Conservation (phyloP, 768 basidiomycete species). For the Psilocybe sp. region DNA sequence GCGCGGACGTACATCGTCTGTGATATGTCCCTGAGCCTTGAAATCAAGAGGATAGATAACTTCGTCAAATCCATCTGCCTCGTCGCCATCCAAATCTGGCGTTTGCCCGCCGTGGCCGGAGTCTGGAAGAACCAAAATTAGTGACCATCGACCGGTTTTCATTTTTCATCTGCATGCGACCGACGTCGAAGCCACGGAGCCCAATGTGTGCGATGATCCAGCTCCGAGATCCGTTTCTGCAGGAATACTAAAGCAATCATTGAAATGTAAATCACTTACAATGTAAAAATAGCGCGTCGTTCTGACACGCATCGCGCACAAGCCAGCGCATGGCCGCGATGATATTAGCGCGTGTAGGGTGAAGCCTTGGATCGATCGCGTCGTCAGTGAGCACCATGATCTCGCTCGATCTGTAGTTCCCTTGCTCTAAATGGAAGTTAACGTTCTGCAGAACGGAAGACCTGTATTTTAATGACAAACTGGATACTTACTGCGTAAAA, state of each 20-base stretch:
- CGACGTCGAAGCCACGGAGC: too few relatives aligned
- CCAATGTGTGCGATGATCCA: too few relatives aligned
- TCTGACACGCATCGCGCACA: conserved; percentile 59
- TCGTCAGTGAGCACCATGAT: conserved; percentile 73
- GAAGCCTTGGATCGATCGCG: conserved; percentile 34
- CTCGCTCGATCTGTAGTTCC: conserved; percentile 55
- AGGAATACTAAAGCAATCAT: not conserved
- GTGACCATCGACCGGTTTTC: too few relatives aligned
- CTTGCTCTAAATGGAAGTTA: conserved; percentile 24
- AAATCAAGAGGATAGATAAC: conserved; percentile 91
- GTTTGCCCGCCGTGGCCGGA: conserved; percentile 97
- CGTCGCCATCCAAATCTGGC: conserved; percentile 72
- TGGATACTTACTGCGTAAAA: conserved; percentile 52
- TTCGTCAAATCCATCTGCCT: conserved; percentile 80
- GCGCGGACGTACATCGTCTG: conserved; percentile 53
- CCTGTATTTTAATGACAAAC: not conserved
- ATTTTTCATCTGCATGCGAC: too few relatives aligned
- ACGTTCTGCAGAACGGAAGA: not conserved
- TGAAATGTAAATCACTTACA: conserved; percentile 36
- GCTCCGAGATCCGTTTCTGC: too few relatives aligned
- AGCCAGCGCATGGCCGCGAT: conserved; percentile 55
- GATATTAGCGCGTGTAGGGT: conserved; percentile 47
- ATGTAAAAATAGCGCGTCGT: conserved; percentile 80
- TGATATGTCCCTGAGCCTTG: conserved; percentile 69
- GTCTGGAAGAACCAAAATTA: conserved; percentile 36